Percentiles rank a stretch among this genome's conserved stretches.
These are phyloP conservation scores for Cadophora sp. DNA, from an alignment of 2,329 filamentous ascomycete species.

Conservation along the genomic window DNA sequence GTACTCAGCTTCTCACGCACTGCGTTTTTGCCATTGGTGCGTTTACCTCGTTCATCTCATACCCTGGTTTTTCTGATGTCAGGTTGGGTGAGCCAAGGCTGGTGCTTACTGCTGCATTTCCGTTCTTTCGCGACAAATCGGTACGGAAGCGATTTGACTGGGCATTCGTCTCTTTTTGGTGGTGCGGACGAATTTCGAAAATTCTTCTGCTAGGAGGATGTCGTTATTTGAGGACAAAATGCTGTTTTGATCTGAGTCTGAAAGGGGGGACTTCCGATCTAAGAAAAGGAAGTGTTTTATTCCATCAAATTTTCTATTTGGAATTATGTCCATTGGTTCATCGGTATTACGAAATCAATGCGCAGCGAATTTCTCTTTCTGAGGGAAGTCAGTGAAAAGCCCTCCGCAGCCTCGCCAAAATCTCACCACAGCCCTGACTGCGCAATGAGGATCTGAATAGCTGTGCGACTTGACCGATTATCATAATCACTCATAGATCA, in stretches of 20 bases:
- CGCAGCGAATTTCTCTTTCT: background rate
- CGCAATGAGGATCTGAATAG: background rate
- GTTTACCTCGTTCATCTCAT: background rate
- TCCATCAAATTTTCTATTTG: too few relatives aligned
- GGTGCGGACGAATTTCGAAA: too few relatives aligned
- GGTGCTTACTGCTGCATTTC: background rate
- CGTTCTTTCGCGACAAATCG: too few relatives aligned
- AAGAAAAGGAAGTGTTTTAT: too few relatives aligned
- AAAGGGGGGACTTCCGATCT: too few relatives aligned
- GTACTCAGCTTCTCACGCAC: slow-evolving; percentile 4
- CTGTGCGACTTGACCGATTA: background rate
- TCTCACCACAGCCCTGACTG: background rate
- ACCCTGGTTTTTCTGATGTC: slow-evolving; percentile 6
- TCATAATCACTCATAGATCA: background rate
- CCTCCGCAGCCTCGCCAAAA: slow-evolving; percentile 3
- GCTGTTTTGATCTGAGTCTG: too few relatives aligned
- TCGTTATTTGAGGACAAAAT: too few relatives aligned
- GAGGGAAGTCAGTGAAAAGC: background rate
- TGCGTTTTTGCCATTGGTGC: background rate
- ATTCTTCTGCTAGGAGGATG: too few relatives aligned
- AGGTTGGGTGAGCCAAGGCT: background rate
- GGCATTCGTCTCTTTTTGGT: too few relatives aligned
- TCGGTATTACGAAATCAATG: background rate
- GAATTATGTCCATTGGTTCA: too few relatives aligned
- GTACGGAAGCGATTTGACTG: too few relatives aligned